Base-by-base conservation (phyloP, 768 basidiomycete genomes). In the Flagelloscypha sp. region DNA sequence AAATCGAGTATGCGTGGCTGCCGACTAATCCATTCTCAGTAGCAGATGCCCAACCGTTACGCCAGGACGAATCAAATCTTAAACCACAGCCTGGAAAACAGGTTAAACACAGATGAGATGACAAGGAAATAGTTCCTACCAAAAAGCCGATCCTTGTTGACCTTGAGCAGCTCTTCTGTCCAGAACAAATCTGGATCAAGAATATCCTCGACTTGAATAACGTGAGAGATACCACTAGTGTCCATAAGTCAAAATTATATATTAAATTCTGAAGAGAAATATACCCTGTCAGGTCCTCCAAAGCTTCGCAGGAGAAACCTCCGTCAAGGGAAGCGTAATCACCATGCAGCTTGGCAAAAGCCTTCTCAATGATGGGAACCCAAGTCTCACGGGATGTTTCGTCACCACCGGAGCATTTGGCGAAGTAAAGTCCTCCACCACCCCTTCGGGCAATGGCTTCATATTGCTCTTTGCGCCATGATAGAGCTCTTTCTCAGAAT, bases 101-200 rank as follows among this genome's bases (percentile, higher is more conserved):
- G 11, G 10, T 15, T 24, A 6, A 24, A 39, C 7, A 45, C 48
- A 21, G 57, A 50, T 28, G 43, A 48, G 36, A 56, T 52, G 27
- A 65, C 49, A 16, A 41, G 46, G 38, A 64, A 56, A 44, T 72
- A 70, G 30, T 62, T 64, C 42, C 72, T 74, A 2, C 68, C 69
- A 41, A 76, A 74, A 3, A 75, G 57, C 5, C 71, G 62, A 43
- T 74, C 73, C 31, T 64, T 53, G 41, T 70, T 72, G 4, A 68
- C 72, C 20, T 54, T 61, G 7, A 63, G 48, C 13, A 76, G 61
- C 43, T 76, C 74, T 31, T 74, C 64, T 5, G 56, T 55, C 74
- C 73, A 76, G 50, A 75, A 76, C 7, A 57, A 50, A 39, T 74
- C 66, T 1, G 46, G 47, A 35, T 73, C 63, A 18, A 54, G 41